Evolutionary conservation across 2,329 filamentous ascomycete species (phyloP), one percentile per base, ranked within the genome.

Genomic region (Plenodomus biglobosus): DNA sequence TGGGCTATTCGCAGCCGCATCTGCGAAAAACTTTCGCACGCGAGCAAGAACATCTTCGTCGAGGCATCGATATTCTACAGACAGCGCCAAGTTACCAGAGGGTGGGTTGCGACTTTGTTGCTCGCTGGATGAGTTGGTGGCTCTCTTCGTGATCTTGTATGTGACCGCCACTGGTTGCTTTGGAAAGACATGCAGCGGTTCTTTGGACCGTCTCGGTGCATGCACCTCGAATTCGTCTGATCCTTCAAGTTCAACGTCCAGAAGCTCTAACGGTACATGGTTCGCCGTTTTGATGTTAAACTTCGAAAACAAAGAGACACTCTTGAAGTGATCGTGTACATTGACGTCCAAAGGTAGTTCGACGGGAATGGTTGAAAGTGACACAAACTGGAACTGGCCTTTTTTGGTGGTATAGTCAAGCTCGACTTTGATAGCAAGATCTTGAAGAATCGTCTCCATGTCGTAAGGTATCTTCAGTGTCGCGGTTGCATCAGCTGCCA

Each of bases 301-400:
- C 8, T 87, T 86, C 0, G 92, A 96, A 65, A 94, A 94, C 0
- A 97, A 78, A 0, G 84, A 80, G 7, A 85, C 76, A 54, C 90
- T 84, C 67, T 96, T 95, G 77, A 97, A 97, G 21, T 95, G 84
- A 61, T 99, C 94, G 63, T 97, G 92, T 5, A 99, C 94, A 57
- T 97, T 97, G 53, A 99, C 94, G 2, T 92, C 92, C 3, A 99
- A 79, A 0, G 90, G 89, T 3, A 99, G 77, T 1, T 87, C 81
- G 1, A 94, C 86, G 2, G 85, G 81, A 17, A 95, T 78, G 3
- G 79, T 82, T 17, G 82, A 80, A 7, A 80, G 78, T 15, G 80
- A 82, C 15, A 83, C 80, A 65, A 86, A 87, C 44, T 79, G 77
- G 55, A 90, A 88, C 7, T 75, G 77, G 2, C 85, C 87, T 2